Evolutionary conservation across 208 protist genomes (phyloP), one percentile per base, ranked within the genome.

Genomic region (Strigomonas galati): DNA sequence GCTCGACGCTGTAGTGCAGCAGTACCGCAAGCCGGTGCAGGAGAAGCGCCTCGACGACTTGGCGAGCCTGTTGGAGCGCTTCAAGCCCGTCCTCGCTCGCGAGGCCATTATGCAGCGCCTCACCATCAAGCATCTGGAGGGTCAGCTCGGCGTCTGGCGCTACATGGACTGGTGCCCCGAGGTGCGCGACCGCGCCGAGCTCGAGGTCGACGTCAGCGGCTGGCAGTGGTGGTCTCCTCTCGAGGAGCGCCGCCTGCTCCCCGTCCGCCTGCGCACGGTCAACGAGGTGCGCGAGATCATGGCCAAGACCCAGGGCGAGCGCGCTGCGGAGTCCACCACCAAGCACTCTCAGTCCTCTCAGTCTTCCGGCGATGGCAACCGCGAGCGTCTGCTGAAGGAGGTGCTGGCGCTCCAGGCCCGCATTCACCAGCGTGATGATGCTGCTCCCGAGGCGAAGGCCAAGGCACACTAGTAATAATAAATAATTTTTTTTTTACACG

Each of bases 91-190:
- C 32, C 77, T 97, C 15, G 92, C 92, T 24, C 85, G 89, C 66
- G 87, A 97, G 80, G 92, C 89, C 32, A 97, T 97, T 63, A 91
- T 94, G 89, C 87, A 94, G 82, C 89, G 89, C 52, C 82, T 97
- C 43, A 94, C 88, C 37, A 95, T 95, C 71, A 94, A 94, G 74
- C 89, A 97, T 63, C 79, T 97, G 60, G 92, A 97, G 74, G 92
- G 92, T 24, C 92, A 97, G 76, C 72, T 97, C 21, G 89, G 89
- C 66, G 81, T 97, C 56, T 97, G 89, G 86, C 86, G 92, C 56
- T 97, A 95, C 82, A 89, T 95, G 79, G 92, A 97, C 79, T 97
- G 92, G 92, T 94, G 89, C 78, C 92, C 92, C 27, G 92, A 97
- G 71, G 88, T 95, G 24, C 87, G 92, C 69, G 92, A 97, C 65